Conservation (phyloP, 176 grass and related monocot genomes). For the Pontederia crassipes region DNA sequence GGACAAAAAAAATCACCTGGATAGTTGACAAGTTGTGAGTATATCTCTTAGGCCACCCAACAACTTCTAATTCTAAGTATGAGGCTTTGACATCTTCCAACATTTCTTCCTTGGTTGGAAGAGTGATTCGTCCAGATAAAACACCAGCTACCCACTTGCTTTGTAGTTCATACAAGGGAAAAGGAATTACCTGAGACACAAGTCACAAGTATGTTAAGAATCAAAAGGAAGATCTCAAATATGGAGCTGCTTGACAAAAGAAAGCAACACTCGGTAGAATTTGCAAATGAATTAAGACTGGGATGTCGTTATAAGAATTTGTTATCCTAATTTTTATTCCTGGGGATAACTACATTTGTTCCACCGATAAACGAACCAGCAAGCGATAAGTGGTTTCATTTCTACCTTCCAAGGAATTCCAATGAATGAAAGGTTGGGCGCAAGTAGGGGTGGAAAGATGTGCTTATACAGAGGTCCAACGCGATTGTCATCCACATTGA, state of each 20-base stretch:
- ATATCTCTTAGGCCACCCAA: conserved; percentile 85
- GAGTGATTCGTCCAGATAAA: conserved; percentile 47
- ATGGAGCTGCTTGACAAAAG: background rate
- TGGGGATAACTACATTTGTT: no score
- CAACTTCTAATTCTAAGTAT: conserved; percentile 26
- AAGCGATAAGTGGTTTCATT: conserved; percentile 1
- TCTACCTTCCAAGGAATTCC: conserved; percentile 51
- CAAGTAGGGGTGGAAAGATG: conserved; percentile 37
- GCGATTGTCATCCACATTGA: conserved; percentile 50
- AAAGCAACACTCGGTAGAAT: background rate
- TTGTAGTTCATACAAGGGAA: conserved; percentile 77
- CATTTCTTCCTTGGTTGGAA: conserved; percentile 63
- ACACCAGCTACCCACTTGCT: conserved; percentile 80
- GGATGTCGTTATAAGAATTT: no score
- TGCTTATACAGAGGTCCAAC: conserved; percentile 62
- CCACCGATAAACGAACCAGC: background rate
- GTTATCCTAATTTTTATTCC: no score
- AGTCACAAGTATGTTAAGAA: background rate
- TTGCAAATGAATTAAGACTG: no score
- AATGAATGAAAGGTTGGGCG: conserved; percentile 52
- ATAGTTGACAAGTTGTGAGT: conserved; percentile 44
- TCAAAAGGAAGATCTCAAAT: background rate
- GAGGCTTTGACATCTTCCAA: conserved; percentile 48
- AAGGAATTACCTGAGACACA: conserved; percentile 50
- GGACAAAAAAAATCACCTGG: conserved; percentile 35